Conservation (phyloP, 495 filamentous ascomycete genomes). For the Penicillium roqueforti region DNA sequence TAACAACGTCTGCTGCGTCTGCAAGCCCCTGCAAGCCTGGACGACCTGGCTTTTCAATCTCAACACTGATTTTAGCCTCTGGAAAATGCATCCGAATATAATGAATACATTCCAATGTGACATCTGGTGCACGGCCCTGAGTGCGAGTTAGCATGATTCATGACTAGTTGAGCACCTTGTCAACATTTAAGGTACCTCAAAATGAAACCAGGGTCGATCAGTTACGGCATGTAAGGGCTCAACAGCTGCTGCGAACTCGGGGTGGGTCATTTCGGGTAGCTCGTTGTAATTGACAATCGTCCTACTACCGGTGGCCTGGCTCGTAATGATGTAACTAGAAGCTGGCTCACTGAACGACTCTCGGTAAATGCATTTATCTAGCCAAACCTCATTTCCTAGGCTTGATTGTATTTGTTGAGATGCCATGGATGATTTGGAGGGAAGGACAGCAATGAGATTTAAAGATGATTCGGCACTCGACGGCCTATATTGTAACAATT, state of each 20-base stretch:
- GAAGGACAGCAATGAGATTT: constrained; percentile 43
- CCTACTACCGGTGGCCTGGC: constrained; percentile 52
- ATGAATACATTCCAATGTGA: constrained; percentile 57
- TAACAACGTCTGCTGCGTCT: constrained; percentile 60
- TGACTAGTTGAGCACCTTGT: not conserved
- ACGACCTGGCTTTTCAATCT: constrained; percentile 64
- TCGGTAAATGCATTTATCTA: constrained; percentile 57
- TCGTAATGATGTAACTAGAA: constrained; percentile 69
- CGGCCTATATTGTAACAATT: constrained; percentile 40
- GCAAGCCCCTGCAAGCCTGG: constrained; percentile 58
- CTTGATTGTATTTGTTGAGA: constrained; percentile 36
- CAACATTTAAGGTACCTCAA: constrained; percentile 52
- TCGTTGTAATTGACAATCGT: constrained; percentile 70
- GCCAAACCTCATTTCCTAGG: constrained; percentile 42
- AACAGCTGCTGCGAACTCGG: constrained; percentile 49
- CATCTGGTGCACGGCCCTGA: constrained; percentile 63
- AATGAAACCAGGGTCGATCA: constrained; percentile 58
- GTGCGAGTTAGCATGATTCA: constrained; percentile 8
- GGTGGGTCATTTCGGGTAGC: constrained; percentile 58
- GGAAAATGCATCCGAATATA: constrained; percentile 50
- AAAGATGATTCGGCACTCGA: constrained; percentile 19
- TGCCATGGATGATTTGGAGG: constrained; percentile 35
- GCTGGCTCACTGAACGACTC: constrained; percentile 52
- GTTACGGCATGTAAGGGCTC: constrained; percentile 23
- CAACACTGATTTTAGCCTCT: constrained; percentile 55